Evolutionary conservation across 75 land plant genomes (phyloP).

Genomic region (Picea glauca): DNA sequence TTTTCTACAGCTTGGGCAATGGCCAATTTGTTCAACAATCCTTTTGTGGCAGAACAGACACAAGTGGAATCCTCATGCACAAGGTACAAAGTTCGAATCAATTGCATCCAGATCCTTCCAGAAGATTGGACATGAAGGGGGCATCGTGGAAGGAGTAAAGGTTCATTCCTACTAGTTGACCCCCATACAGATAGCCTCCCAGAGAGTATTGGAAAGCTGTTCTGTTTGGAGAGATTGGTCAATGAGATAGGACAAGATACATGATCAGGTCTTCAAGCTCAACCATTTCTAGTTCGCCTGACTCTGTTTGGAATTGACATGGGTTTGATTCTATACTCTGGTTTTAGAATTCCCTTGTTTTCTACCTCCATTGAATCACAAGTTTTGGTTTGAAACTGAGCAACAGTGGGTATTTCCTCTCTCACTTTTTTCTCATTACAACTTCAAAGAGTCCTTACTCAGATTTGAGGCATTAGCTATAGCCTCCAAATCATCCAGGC

Average conservation of each 20-base stretch:
- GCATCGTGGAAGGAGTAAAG: slow-evolving; percentile 9
- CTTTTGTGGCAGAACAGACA: slow-evolving; percentile 93
- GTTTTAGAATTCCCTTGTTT: slow-evolving; percentile 11
- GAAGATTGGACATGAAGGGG: slow-evolving; percentile 81
- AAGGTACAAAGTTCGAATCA: slow-evolving; percentile 83
- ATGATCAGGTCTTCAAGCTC: slow-evolving; percentile 94
- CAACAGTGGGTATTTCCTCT: background rate
- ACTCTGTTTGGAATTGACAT: slow-evolving; percentile 12
- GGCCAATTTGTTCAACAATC: slow-evolving; percentile 75
- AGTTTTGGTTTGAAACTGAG: background rate
- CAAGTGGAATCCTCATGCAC: slow-evolving; percentile 81
- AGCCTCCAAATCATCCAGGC: slow-evolving; percentile 75
- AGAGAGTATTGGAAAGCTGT: slow-evolving; percentile 42
- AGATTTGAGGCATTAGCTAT: slow-evolving; percentile 67
- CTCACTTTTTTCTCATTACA: background rate
- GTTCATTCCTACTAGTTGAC: no score
- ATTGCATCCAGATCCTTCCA: slow-evolving; percentile 83
- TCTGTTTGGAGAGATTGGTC: slow-evolving; percentile 71
- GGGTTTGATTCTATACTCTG: slow-evolving; percentile 26
- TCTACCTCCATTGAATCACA: background rate
- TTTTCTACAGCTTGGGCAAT: slow-evolving; percentile 92
- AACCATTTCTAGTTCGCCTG: slow-evolving; percentile 10
- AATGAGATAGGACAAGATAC: slow-evolving; percentile 62
- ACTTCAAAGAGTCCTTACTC: background rate
- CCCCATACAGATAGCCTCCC: slow-evolving; percentile 20